A percentile compares a stretch with the other conserved stretches of the same genome.
Conservation (phyloP, 1,284 basidiomycete genomes). For the Ustilago trichophora region DNA sequence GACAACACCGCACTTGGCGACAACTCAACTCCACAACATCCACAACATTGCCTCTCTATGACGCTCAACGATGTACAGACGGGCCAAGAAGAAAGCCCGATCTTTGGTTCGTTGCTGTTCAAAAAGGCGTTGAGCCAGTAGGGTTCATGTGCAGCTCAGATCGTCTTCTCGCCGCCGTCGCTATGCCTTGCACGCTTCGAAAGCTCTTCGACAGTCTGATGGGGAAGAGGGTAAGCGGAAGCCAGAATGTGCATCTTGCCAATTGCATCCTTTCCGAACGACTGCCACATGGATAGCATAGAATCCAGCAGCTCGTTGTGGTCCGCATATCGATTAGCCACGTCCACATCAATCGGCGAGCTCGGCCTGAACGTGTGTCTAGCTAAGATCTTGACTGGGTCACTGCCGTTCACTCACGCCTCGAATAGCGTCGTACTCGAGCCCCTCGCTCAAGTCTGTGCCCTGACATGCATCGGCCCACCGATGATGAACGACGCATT, state of each 20-base stretch:
- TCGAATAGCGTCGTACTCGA: conserved; percentile 35
- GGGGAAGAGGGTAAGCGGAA: conserved; percentile 34
- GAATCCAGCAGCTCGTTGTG: conserved; percentile 49
- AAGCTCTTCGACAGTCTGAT: neutral
- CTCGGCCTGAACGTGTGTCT: conserved; percentile 25
- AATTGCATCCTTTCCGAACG: conserved; percentile 12
- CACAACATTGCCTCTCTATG: conserved; percentile 58
- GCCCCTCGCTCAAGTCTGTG: conserved; percentile 24
- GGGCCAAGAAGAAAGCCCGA: conserved; percentile 62
- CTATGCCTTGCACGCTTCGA: neutral
- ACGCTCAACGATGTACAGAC: conserved; percentile 49
- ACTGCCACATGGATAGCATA: conserved; percentile 25
- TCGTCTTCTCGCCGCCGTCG: neutral
- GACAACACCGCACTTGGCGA: conserved; percentile 59
- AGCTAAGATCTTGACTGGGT: conserved; percentile 37
- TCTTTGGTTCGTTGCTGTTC: neutral
- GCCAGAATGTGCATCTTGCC: conserved; percentile 48
- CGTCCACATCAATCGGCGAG: conserved; percentile 33
- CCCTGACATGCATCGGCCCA: conserved; percentile 21
- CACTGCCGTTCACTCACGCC: conserved; percentile 45
- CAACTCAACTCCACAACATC: conserved; percentile 52
- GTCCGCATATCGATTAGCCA: conserved; percentile 34
- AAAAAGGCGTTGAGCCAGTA: conserved; percentile 16
- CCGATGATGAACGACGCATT: conserved; percentile 29
- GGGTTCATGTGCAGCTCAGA: conserved; percentile 18